Evolutionary conservation across 2,329 filamentous ascomycete species (phyloP).

Genomic region (Talaromyces verruculosus): DNA sequence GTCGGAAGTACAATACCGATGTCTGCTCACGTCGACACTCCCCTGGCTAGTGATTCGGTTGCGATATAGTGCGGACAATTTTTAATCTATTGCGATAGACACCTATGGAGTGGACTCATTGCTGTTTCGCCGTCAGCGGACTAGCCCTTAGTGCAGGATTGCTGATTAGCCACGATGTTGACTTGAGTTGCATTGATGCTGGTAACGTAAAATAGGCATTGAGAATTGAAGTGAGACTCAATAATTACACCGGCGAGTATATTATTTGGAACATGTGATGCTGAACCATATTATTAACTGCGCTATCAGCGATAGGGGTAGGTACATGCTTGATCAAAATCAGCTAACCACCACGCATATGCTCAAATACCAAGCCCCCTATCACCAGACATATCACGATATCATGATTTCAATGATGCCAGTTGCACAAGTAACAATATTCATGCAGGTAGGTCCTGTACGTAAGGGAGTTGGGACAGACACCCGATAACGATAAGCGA

Average conservation of each 20-base stretch:
- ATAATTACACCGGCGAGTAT: background rate
- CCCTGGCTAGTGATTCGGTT: background rate
- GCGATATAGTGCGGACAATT: background rate
- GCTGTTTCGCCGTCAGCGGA: background rate
- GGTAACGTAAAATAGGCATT: background rate
- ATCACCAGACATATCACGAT: background rate
- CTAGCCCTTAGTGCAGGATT: background rate
- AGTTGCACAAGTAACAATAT: no score
- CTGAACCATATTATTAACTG: background rate
- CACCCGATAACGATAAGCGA: slow-evolving; percentile 6
- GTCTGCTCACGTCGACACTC: background rate
- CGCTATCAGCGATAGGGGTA: background rate
- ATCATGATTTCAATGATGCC: no score
- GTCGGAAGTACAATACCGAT: background rate
- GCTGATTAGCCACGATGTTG: background rate
- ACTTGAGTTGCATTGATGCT: background rate
- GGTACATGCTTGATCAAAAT: no score
- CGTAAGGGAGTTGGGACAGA: no score
- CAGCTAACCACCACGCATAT: no score
- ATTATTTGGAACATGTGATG: background rate
- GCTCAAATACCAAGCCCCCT: background rate
- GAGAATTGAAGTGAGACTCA: background rate
- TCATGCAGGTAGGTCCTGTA: background rate
- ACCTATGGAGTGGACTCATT: background rate
- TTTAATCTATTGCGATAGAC: background rate